Evolutionary conservation across 257 asterid genomes (phyloP).

Genomic region (Ilex asprella): DNA sequence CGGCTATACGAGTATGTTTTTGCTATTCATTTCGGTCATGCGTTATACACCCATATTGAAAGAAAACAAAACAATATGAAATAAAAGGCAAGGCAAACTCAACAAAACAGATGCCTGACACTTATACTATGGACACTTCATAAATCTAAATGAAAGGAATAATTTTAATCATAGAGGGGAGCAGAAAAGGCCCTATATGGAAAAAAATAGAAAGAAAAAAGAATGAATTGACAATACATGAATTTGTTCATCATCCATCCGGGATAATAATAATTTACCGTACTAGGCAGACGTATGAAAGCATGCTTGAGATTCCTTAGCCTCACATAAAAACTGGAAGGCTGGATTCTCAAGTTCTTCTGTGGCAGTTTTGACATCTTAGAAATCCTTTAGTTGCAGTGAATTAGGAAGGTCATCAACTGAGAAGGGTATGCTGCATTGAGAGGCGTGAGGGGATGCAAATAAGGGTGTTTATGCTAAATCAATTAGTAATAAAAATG

Average conservation of each 20-base stretch:
- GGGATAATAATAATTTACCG: constrained; percentile 8
- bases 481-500: too few relatives aligned
- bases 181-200: constrained; percentile 8
- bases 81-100: too few relatives aligned
- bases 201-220: constrained; percentile 15
- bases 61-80: too few relatives aligned
- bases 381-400: constrained; percentile 72
- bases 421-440: constrained; percentile 91
- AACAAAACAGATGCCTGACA: too few relatives aligned
- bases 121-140: too few relatives aligned
- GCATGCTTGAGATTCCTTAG: constrained; percentile 17
- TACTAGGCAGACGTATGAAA: constrained; percentile 3
- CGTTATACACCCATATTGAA: too few relatives aligned
- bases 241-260: neutral
- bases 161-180: too few relatives aligned
- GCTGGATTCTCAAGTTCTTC: constrained; percentile 69
- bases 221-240: constrained; percentile 46
- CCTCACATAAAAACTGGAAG: constrained; percentile 79
- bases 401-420: constrained; percentile 73
- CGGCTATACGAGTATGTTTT: too few relatives aligned
- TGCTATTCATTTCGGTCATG: too few relatives aligned
- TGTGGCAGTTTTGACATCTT: constrained; percentile 68
- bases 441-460: neutral
- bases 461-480: too few relatives aligned
- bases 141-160: too few relatives aligned